Conservation (phyloP, 2,329 filamentous ascomycete species). For the Apiospora saccharicola region DNA sequence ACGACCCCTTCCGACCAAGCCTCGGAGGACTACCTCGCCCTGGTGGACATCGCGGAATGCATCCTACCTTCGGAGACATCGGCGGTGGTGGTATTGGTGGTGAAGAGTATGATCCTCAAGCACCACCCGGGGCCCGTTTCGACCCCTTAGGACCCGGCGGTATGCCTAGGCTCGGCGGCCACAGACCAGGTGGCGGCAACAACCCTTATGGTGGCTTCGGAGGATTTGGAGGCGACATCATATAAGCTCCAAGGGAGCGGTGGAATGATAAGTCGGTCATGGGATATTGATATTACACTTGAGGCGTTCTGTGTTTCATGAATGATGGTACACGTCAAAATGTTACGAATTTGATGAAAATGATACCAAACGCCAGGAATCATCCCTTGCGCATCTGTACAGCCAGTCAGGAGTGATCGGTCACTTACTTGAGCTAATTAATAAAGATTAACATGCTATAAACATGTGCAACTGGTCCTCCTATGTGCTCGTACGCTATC, state of each 20-base stretch:
- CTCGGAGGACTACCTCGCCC: slow-evolving; percentile 65
- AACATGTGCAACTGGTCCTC: neutral
- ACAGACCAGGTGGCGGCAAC: slow-evolving; percentile 47
- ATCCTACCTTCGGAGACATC: slow-evolving; percentile 92
- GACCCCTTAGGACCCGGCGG: slow-evolving; percentile 82
- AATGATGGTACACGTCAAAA: neutral
- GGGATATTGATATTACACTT: neutral
- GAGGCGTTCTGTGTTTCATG: slow-evolving; percentile 12
- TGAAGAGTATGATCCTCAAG: slow-evolving; percentile 68
- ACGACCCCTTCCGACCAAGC: slow-evolving; percentile 78
- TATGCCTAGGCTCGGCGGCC: slow-evolving; percentile 54
- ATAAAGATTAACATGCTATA: neutral
- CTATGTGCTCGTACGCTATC: neutral
- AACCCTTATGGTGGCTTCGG: slow-evolving; percentile 48
- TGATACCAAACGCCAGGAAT: neutral
- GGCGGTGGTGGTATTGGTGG: slow-evolving; percentile 63
- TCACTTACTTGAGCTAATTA: neutral
- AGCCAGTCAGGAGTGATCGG: neutral
- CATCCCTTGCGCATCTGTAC: neutral
- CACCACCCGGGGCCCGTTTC: slow-evolving; percentile 88
- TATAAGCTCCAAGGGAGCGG: slow-evolving; percentile 31
- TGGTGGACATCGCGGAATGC: slow-evolving; percentile 82
- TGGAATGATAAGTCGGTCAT: neutral
- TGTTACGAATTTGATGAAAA: slow-evolving; percentile 8
- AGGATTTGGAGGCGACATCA: slow-evolving; percentile 45